Evolutionary conservation across 495 filamentous ascomycete species (phyloP), one percentile per base, ranked within the genome.

Genomic region (Penicillium psychrofluorescens): DNA sequence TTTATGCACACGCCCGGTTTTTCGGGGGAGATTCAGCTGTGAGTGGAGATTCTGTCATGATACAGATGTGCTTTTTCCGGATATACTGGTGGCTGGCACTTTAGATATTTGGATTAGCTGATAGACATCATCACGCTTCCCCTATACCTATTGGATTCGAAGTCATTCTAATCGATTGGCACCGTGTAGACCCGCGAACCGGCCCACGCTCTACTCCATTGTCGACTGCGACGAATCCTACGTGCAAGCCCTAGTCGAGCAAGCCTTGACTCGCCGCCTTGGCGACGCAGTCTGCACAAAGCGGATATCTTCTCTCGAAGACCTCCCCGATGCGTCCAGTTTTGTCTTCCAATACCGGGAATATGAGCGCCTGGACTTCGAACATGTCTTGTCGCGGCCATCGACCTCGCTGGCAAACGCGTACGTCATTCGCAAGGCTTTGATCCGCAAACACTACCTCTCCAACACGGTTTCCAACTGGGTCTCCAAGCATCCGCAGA

Each of bases 401-500:
- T 57, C 53, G 9, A 79, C 76, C 1, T 79, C 71, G 35, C 74
- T 89, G 6, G 70, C 78, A 30, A 95, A 92, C 59, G 81, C 84
- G 47, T 96, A 95, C 58, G 79, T 95, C 54, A 90, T 95, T 62
- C 89, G 92, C 54, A 97, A 96, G 74, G 92, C 92, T 1, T 68
- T 98, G n/a, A 95, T 96, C 55, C 79, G 92, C 38, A 98, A 98
- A 62, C 92, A 98, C 59, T 95, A 88, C 59, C 75, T 98, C 4
- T 77, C 81, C 6, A 79, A 81, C 11, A 95, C 91, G 0, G 76
- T 94, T 31, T 68, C 79, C 34, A 81, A 81, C 50, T 95, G 89
- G 84, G 66, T 85, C 10, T 76, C 83, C 13, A 98, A 98, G 55
- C 68, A 90, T 50, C 88, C 91, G 0, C 66, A 75, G 30, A 86